Base-by-base conservation (phyloP, 192 early-diverging fungal species). In the Radiomyces spectabilis region DNA sequence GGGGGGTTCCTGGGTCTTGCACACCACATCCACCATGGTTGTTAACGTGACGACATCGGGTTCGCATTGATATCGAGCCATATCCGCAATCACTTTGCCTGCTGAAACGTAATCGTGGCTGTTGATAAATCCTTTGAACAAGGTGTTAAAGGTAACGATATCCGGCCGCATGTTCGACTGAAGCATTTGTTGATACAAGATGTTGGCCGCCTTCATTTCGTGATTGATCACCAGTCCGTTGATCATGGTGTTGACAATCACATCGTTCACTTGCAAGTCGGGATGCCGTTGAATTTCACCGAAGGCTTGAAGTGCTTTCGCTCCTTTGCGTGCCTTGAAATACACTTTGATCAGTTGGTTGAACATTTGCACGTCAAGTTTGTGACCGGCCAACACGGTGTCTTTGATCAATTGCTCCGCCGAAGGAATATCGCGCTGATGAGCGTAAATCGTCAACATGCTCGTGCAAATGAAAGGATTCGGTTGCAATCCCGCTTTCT, bases 41-140 rank as follows among this genome's bases (percentile, higher is more conserved):
- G 66, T 68, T 19, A 43, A 61, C 2, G 66, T 68, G 6, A 68
- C 55, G 0, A 50, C 54, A 25, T 68, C 66, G 0, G 66, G 66
- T 22, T 61, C 51, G 7, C 61, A 30, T 6, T 42, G 25, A 3
- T 22, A 39, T 16, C 38, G 31, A 19, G 41, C 39, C 43, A 68
- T 62, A n/a, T 68, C 54, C 4, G 29, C 18, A 6, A 68, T 44
- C 21, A 68, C 50, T 8, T 24, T 25, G 0, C 34, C 21, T 5
- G 66, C 66, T 5, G 49, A 22, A 1, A 12, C 7, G 18, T 47
- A 44, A 13, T 68, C 55, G 4, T 51, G 34, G 0, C 30, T 16
- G 1, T 52, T 53, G 5, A 45, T 29, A 13, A 57, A 61, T 1
- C 66, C 66, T 42, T 68, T 68, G 13, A 68, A 33, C 16, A 68